Evolutionary conservation across 2,329 filamentous ascomycete genomes (phyloP).

Genomic region (Eutypella sp.): DNA sequence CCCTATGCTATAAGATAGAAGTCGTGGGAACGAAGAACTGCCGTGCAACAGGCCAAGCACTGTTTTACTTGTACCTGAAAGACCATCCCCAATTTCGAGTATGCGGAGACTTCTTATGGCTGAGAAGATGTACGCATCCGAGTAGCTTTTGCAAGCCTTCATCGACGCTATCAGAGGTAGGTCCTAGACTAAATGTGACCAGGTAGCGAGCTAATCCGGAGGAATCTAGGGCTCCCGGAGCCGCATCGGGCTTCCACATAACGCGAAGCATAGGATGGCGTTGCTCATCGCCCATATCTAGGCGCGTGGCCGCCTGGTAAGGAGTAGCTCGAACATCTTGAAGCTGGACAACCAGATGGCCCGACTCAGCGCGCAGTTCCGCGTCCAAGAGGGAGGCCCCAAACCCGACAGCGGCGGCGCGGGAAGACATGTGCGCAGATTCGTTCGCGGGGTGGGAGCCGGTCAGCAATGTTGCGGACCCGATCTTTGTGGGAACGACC

Average conservation of each 20-base stretch:
- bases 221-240: constrained; percentile 1
- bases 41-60: not conserved
- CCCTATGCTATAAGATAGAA: constrained; percentile 2
- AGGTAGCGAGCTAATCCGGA: not conserved
- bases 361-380: constrained; percentile 4
- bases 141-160: not conserved
- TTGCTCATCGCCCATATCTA: not conserved
- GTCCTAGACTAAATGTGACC: not conserved
- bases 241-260: constrained; percentile 14
- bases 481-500: constrained; percentile 5
- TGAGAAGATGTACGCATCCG: constrained; percentile 3
- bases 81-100: constrained; percentile 3
- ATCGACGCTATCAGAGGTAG: not conserved
- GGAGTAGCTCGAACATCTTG: constrained; percentile 1
- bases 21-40: constrained; percentile 1
- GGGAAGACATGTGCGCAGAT: not conserved
- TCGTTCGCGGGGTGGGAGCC: not conserved
- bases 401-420: constrained; percentile 2
- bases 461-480: constrained; percentile 1
- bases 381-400: constrained; percentile 2
- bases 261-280: constrained; percentile 11
- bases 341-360: constrained; percentile 3
- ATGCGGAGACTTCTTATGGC: constrained; percentile 7
- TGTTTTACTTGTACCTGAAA: not conserved
- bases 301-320: not conserved